Percentiles rank a stretch among this genome's conserved stretches.
These are phyloP conservation scores for Nymphaea colorata DNA, from an alignment of 164 flowering plant species.

Conservation along the genomic window DNA sequence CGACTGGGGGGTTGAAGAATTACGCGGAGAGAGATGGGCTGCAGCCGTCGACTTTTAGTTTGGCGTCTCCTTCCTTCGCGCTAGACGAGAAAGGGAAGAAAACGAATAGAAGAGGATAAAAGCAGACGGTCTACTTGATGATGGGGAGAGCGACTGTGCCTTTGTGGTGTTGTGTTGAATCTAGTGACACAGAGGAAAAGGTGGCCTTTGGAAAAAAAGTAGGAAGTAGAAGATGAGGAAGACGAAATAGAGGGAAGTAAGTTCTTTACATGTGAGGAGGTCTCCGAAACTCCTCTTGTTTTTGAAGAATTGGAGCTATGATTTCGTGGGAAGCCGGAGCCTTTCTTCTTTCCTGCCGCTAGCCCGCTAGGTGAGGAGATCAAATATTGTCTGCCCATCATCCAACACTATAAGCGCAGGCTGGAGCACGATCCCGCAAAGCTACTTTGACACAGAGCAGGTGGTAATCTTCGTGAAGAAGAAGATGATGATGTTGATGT, in stretches of 20 bases:
- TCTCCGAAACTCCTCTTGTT: background rate
- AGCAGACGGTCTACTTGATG: background rate
- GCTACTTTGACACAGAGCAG: too few relatives aligned
- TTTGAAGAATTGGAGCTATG: background rate
- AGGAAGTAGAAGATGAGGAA: background rate
- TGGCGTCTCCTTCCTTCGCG: background rate
- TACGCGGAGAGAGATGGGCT: background rate
- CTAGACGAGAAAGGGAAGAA: background rate
- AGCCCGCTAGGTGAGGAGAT: background rate
- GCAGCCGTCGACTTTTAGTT: background rate
- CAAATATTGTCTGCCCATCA: background rate
- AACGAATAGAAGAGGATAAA: background rate
- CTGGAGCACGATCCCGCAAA: conserved; percentile 72
- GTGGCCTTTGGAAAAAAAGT: background rate
- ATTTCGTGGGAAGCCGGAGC: background rate
- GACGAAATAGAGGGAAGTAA: background rate
- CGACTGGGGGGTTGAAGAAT: background rate
- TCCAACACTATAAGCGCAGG: conserved; percentile 59
- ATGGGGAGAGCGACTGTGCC: background rate
- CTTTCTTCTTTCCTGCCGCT: background rate
- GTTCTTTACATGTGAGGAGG: background rate
- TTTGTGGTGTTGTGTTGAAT: background rate
- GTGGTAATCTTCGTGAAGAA: too few relatives aligned
- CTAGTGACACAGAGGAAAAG: background rate
- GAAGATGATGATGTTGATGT: too few relatives aligned